phyloP scores from a whole-genome alignment of 1,284 basidiomycete genomes.

The Boletus mariae region DNA sequence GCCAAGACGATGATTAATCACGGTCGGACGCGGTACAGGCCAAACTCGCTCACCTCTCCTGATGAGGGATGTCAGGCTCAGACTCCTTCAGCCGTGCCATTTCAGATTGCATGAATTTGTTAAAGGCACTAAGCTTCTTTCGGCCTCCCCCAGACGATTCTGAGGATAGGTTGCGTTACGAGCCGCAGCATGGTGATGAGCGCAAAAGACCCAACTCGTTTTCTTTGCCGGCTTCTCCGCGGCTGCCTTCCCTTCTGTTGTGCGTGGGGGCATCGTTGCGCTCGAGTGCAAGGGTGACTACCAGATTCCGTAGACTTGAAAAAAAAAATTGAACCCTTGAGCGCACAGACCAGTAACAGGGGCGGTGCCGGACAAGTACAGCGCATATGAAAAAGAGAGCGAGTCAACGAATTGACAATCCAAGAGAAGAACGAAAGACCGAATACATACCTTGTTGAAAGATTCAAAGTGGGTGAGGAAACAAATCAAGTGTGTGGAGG shows the following conservation, averaged over 20 bases:
- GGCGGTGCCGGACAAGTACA: conserved; percentile 16
- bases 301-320: conserved; percentile 7
- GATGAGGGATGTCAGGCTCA: conserved; percentile 65
- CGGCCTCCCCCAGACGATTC: conserved; percentile 42
- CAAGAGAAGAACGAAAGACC: background rate
- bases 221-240: conserved; percentile 35
- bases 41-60: conserved; percentile 54
- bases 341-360: conserved; percentile 35
- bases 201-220: conserved; percentile 24
- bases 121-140: conserved; percentile 65
- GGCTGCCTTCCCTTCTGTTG: conserved; percentile 26
- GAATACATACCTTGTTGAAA: conserved; percentile 14
- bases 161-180: conserved; percentile 18
- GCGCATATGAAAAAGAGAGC: background rate
- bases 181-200: background rate
- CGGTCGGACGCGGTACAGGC: conserved; percentile 3
- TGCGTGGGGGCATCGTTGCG: conserved; percentile 29
- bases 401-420: conserved; percentile 1
- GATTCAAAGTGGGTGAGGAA: conserved; percentile 6
- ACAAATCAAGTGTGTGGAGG: conserved; percentile 22
- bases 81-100: conserved; percentile 70
- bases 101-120: conserved; percentile 78
- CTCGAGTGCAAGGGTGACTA: conserved; percentile 8
- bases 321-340: conserved; percentile 12
- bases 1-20: conserved; percentile 3